A percentile compares a stretch with the other conserved stretches of the same genome.
phyloP scores from a whole-genome alignment of 2,329 filamentous ascomycete species.

The Sarocladiaceae sp. region DNA sequence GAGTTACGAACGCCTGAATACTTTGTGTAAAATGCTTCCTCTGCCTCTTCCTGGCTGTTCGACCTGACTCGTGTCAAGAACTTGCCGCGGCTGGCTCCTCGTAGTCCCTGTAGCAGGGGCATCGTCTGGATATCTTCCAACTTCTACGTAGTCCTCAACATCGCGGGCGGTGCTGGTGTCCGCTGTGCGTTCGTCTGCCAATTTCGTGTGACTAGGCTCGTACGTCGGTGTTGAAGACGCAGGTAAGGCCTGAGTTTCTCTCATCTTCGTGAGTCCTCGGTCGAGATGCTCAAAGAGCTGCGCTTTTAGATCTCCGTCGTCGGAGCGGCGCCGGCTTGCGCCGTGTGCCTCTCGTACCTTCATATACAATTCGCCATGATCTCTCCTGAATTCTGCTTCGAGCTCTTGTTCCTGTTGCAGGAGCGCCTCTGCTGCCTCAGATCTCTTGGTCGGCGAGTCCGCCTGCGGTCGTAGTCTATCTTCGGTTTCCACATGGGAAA shows the following conservation, averaged over 20 bases:
- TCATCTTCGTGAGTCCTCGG: conserved; percentile 40
- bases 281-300: conserved; percentile 46
- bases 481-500: conserved; percentile 38
- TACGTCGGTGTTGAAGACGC: conserved; percentile 16
- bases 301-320: conserved; percentile 40
- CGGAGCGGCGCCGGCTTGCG: conserved; percentile 23
- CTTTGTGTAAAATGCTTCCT: conserved; percentile 29
- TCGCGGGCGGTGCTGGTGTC: conserved; percentile 18
- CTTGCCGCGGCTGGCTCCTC: not conserved
- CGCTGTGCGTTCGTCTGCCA: conserved; percentile 14
- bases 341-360: conserved; percentile 36
- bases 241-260: conserved; percentile 19
- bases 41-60: conserved; percentile 19
- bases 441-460: conserved; percentile 31
- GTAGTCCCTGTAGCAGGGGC: not conserved
- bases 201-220: conserved; percentile 26
- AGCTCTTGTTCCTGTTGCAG: conserved; percentile 43
- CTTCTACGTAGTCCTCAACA: conserved; percentile 31
- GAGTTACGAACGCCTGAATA: conserved; percentile 25
- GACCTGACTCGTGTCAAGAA: not conserved
- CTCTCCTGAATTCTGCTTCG: conserved; percentile 43
- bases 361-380: conserved; percentile 40
- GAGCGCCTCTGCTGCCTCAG: conserved; percentile 36
- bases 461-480: conserved; percentile 33
- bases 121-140: conserved; percentile 12